Base-by-base conservation (phyloP, 2,329 filamentous ascomycete genomes). In the Monosporascus sp. region DNA sequence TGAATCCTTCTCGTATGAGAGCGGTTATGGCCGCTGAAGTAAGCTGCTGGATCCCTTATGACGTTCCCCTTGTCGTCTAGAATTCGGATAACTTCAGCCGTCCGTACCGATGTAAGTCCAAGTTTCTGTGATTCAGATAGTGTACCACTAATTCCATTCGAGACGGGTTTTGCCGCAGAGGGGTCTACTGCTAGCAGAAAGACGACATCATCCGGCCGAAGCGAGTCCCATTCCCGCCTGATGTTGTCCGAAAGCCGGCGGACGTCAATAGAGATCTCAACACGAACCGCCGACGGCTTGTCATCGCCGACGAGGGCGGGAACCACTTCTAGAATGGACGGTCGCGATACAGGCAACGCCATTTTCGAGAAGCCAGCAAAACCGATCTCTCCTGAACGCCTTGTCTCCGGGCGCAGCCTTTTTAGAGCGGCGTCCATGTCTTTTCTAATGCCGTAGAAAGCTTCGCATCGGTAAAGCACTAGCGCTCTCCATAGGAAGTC, bases 401-500 rank as follows among this genome's bases (percentile, higher is more conserved):
- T 79, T 22, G 74, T 66, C 59, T 86, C 83, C 2, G 93, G 92
- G 59, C 87, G 84, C 55, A 99, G 74, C 46, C 91, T 85, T 65
- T 88, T 89, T 49, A 97, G 68, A 7, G 88, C 85, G 48, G 89
- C 83, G 67, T 96, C 91, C 53, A 99, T 85, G 67, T 99, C 91
- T 65, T 91, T 93, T 46, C 91, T 85, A 55, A 99, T 93, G 55
- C 91, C 89, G 68, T 95, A 97, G 68, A 97, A 97, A 0, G 93
- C 83, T 70, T 99, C 94, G 54, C 87, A 89, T 41, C 93, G 85
- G 68, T 96, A 94, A 8, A 99, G 76, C 16, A 95, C 80, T 64
- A 97, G 87, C 0, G 93, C 91, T 57, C 95, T 84, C 91, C 92
- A 99, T n/a, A 99, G 74, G 63, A 99, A 99, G 70, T 99, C 94